Evolutionary conservation across 116 monocot species (phyloP).

Genomic region (Cymodocea nodosa): DNA sequence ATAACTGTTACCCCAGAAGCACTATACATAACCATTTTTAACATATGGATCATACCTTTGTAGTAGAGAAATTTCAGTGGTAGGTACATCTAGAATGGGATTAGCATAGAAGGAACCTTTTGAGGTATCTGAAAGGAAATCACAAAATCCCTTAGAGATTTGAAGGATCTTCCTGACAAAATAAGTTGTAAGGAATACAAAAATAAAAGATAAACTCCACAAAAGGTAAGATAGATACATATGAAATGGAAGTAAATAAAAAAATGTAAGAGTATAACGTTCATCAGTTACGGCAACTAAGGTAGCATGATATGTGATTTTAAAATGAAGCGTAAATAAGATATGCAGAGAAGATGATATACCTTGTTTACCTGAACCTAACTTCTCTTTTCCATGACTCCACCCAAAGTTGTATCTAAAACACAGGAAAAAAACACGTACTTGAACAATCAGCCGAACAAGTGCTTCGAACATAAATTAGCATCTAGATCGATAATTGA

Average conservation of each 20-base stretch:
- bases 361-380: slow-evolving; percentile 93
- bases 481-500: not conserved
- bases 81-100: slow-evolving; percentile 78
- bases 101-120: slow-evolving; percentile 97
- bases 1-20: too few species aligned
- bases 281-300: not conserved
- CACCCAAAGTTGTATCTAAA: slow-evolving; percentile 90
- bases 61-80: slow-evolving; percentile 40
- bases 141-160: not conserved
- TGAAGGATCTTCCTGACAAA: too few species aligned
- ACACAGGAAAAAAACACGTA: slow-evolving; percentile 5
- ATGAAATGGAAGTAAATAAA: too few species aligned
- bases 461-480: not conserved
- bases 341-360: not conserved
- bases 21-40: too few species aligned
- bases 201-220: not conserved
- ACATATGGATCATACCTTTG: slow-evolving; percentile 25
- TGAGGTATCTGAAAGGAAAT: slow-evolving; percentile 43
- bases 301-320: not conserved
- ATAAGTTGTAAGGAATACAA: not conserved
- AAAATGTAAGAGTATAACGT: too few species aligned
- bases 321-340: not conserved
- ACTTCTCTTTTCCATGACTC: slow-evolving; percentile 92
- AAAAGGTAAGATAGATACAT: not conserved
- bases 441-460: not conserved